A percentile compares a stretch with the other conserved stretches of the same genome.
Conservation (phyloP, 495 filamentous ascomycete genomes). For the Aeminium ludgeri region DNA sequence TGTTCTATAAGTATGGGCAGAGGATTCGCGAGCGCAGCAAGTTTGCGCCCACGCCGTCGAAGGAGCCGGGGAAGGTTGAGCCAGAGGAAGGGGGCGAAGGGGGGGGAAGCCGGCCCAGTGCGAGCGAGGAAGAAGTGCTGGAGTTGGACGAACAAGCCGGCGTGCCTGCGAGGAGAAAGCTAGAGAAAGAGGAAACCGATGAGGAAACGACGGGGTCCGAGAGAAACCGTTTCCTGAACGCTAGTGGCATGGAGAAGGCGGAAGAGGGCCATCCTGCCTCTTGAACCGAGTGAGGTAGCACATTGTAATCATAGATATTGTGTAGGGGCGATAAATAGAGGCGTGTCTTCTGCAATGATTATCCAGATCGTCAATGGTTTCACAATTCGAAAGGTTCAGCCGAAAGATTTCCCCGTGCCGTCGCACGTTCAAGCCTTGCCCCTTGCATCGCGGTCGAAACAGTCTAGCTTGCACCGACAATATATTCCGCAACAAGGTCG, state of each 20-base stretch:
- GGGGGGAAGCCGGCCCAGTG: neutral
- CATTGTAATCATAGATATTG: too few species aligned
- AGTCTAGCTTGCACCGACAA: too few species aligned
- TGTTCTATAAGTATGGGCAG: constrained; percentile 34
- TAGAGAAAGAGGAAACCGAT: neutral
- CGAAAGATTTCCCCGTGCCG: too few species aligned
- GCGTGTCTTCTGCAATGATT: too few species aligned
- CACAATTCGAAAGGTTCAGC: too few species aligned
- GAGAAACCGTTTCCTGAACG: constrained; percentile 1
- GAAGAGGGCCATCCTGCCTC: neutral
- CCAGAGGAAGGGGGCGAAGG: neutral
- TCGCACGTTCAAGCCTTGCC: too few species aligned
- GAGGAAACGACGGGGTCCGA: neutral
- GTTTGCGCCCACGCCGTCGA: constrained; percentile 24
- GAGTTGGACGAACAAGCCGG: constrained; percentile 5
- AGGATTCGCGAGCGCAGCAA: constrained; percentile 27
- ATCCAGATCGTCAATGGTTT: too few species aligned
- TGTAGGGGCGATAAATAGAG: too few species aligned
- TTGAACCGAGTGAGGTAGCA: too few species aligned
- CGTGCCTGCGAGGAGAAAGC: neutral
- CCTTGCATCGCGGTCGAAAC: too few species aligned
- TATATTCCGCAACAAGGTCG: too few species aligned
- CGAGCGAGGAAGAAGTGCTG: neutral
- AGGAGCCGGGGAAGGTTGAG: constrained; percentile 10
- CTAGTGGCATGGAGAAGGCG: constrained; percentile 1